Percentiles rank a stretch among this genome's conserved stretches.
phyloP scores from a whole-genome alignment of 805 yeast genomes.

The Jamesozyma lodderae region DNA sequence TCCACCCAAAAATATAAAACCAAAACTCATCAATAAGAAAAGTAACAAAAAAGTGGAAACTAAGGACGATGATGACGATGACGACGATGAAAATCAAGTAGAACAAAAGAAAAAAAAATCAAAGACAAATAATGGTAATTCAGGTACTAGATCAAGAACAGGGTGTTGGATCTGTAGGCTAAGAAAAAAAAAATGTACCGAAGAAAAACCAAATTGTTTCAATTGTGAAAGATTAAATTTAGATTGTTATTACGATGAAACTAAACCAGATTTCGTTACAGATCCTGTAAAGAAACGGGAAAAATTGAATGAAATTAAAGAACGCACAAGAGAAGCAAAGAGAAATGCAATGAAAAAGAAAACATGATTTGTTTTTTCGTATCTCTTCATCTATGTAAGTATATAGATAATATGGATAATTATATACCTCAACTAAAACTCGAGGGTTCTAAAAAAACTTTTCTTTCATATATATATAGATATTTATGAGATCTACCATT shows the following conservation, averaged over 20 bases:
- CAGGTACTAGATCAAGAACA: slow-evolving; percentile 37
- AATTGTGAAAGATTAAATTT: slow-evolving; percentile 51
- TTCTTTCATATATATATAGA: too few species aligned
- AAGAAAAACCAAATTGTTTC: slow-evolving; percentile 49
- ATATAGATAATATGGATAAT: neutral
- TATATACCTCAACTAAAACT: too few species aligned
- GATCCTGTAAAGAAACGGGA: slow-evolving; percentile 34
- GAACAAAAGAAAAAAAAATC: neutral
- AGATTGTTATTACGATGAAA: slow-evolving; percentile 44
- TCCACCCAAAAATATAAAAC: neutral
- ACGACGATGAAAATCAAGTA: neutral
- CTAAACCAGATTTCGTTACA: slow-evolving; percentile 48
- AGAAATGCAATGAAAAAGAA: slow-evolving; percentile 30
- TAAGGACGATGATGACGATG: neutral
- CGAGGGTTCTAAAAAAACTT: too few species aligned
- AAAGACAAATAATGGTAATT: neutral
- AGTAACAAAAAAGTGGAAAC: neutral
- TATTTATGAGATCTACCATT: too few species aligned
- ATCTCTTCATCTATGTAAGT: too few species aligned
- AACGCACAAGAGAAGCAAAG: slow-evolving; percentile 36
- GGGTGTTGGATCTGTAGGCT: slow-evolving; percentile 79
- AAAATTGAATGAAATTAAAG: slow-evolving; percentile 44
- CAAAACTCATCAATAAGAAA: neutral
- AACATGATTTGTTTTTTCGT: neutral
- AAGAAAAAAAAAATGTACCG: slow-evolving; percentile 66